Evolutionary conservation across 139 green algal genomes (phyloP), one percentile per base, ranked within the genome.

Genomic region (Picochlorum sp.): DNA sequence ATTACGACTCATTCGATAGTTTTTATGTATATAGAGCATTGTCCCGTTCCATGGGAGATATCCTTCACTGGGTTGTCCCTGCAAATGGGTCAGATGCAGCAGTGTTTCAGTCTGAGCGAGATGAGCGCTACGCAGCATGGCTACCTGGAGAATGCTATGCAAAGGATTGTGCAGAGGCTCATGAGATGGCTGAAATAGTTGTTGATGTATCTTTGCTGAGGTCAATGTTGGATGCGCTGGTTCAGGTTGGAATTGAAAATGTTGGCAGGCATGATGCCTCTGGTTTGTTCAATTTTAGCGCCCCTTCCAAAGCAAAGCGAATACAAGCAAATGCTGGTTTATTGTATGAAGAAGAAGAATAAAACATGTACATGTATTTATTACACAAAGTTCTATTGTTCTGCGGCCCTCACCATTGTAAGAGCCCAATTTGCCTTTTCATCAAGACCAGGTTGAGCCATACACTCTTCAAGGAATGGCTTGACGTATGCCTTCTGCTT

Each of bases 1-100:
- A 93, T 62, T 95, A 86, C 83, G 78, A 95, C 49, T 92, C 82
- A 81, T 66, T 68, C 6, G 75, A 72, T 45, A 76, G 90, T 34
- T 77, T 57, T 50, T 61, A 80, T 55, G 59, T 92, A 21, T 93
- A 92, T 65, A 37, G 65, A 60, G 92, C 92, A 73, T 73, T 91
- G 13, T 94, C 86, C 9, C 69, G 72, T 32, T 66, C 34, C 4
- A 24, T 63, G 3, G 83, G 83, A 4, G 65, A 81, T 68, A 45
- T 93, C 10, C 83, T 90, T 71, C 87, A 95, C 65, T 86, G 88
- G 76, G 87, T 83, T 5, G 93, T 87, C 86, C 69, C 79, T 11
- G 73, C 84, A 10, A 44, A 20, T 54, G 14, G 5, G 5, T 57
- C 38, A 2, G 79, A 41, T 41, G 34, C 34, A 13, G 60, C 61